Conservation (phyloP, 2,329 filamentous ascomycete genomes). For the Cytospora leucostoma region DNA sequence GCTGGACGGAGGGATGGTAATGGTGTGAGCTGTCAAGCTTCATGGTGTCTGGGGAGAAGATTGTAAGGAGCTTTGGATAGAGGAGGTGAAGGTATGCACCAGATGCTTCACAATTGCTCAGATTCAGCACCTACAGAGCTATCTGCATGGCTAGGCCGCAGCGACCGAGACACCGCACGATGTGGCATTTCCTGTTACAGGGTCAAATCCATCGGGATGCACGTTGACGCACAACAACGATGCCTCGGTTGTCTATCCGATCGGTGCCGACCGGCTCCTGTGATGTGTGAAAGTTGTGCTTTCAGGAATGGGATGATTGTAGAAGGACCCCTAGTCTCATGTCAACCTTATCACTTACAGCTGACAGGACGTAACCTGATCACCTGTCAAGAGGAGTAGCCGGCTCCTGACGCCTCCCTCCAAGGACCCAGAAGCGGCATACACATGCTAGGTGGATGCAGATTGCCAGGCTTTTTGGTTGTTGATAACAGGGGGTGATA, state of each 20-base stretch:
- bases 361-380: neutral
- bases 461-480: neutral
- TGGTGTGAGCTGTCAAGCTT: neutral
- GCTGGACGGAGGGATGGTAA: constrained; percentile 11
- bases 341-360: neutral
- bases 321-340: neutral
- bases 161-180: neutral
- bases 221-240: neutral
- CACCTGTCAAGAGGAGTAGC: neutral
- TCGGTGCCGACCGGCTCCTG: neutral
- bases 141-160: neutral
- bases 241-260: neutral
- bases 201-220: neutral
- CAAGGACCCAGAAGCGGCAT: neutral
- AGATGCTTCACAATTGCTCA: neutral
- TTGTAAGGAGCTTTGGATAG: neutral
- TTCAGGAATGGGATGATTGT: neutral
- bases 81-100: neutral
- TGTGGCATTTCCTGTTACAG: neutral
- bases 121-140: neutral
- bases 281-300: neutral
- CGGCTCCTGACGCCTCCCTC: neutral
- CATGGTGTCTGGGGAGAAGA: no score
- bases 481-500: no score
- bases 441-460: neutral